phyloP scores from a whole-genome alignment of 345 rosid species.

The Kernera saxatilis region DNA sequence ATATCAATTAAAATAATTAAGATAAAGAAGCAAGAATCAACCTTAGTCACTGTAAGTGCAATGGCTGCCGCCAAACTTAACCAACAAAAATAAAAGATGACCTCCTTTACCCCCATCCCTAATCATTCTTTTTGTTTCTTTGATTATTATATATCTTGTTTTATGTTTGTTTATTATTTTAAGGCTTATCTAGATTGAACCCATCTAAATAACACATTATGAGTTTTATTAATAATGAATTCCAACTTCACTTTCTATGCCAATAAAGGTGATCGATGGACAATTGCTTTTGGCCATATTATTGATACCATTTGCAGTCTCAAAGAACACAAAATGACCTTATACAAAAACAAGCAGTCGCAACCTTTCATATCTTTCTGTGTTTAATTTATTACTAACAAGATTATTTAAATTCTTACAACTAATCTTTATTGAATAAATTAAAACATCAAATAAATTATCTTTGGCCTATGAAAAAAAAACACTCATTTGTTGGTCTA shows the following conservation, averaged over 20 bases:
- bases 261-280: conserved; percentile 12
- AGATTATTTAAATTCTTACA: background rate
- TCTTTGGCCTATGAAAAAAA: background rate
- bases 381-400: background rate
- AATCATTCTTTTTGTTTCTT: conserved; percentile 22
- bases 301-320: conserved; percentile 10
- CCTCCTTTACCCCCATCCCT: conserved; percentile 25
- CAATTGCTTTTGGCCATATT: conserved; percentile 16
- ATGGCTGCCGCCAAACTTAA: conserved; percentile 28
- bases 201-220: conserved; percentile 18
- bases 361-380: conserved; percentile 3
- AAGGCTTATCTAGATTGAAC: conserved; percentile 29
- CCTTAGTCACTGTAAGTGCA: conserved; percentile 30
- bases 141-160: background rate
- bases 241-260: conserved; percentile 2
- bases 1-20: background rate
- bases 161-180: conserved; percentile 10
- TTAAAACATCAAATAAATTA: background rate
- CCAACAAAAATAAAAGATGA: conserved; percentile 8
- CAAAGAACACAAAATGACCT: conserved; percentile 19
- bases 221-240: conserved; percentile 10
- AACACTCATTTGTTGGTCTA: background rate
- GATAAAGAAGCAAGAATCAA: conserved; percentile 13
- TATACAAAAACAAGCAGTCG: conserved; percentile 24
- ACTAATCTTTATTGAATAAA: background rate